Conservation (phyloP, 768 basidiomycete species). For the Hortiboletus flavorubellus region DNA sequence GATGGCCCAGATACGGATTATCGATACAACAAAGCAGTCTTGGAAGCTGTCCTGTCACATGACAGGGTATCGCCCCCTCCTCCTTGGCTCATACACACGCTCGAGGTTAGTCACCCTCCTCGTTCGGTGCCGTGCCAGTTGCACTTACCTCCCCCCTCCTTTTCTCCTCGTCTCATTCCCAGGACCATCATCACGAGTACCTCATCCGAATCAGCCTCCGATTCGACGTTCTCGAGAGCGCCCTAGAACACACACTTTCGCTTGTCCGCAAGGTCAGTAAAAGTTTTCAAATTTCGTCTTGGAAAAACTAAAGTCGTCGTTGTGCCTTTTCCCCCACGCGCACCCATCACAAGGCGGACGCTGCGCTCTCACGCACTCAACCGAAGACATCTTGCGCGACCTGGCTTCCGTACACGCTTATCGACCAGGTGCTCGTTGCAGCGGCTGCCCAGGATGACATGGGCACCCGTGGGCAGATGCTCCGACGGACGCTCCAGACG, state of each 20-base stretch:
- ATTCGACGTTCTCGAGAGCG: conserved; percentile 76
- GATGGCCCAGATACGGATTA: conserved; percentile 70
- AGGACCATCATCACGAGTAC: conserved; percentile 76
- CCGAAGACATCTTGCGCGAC: conserved; percentile 57
- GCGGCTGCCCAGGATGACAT: conserved; percentile 52
- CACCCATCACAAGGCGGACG: conserved; percentile 49
- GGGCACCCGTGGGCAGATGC: conserved; percentile 38
- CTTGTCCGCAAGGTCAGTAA: conserved; percentile 67
- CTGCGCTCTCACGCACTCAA: conserved; percentile 47
- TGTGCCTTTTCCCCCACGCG: background rate
- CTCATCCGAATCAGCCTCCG: conserved; percentile 76
- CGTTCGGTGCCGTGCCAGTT: background rate
- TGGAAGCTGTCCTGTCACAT: conserved; percentile 72
- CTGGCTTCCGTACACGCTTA: conserved; percentile 80
- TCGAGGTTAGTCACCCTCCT: conserved; percentile 50
- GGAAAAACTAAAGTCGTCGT: conserved; percentile 7
- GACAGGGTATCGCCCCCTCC: conserved; percentile 65
- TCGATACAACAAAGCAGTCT: conserved; percentile 69
- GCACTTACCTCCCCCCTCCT: background rate
- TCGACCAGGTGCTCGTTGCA: conserved; percentile 77
- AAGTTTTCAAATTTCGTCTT: background rate
- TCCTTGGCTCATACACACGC: conserved; percentile 75
- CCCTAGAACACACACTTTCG: conserved; percentile 67
- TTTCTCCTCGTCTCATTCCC: background rate
- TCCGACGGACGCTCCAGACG: conserved; percentile 50